Conservation (phyloP, 2,329 filamentous ascomycete species). For the Penicillium frequentans region DNA sequence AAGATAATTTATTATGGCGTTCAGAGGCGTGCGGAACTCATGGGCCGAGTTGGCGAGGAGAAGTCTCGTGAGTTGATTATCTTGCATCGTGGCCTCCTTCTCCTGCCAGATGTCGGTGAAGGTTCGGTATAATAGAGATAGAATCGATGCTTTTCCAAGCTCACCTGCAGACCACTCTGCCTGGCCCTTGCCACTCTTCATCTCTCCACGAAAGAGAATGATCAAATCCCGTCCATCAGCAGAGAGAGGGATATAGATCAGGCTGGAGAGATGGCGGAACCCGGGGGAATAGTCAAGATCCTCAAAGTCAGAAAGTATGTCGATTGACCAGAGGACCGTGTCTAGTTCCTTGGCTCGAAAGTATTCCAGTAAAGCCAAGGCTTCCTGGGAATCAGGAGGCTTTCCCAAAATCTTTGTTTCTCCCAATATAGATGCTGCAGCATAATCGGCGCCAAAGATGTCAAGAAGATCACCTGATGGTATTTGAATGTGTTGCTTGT, state of each 20-base stretch:
- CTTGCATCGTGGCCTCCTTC: conserved; percentile 79
- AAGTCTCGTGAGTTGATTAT: conserved; percentile 73
- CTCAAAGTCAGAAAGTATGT: conserved; percentile 72
- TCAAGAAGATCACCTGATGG: conserved; percentile 80
- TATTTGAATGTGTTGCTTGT: conserved; percentile 78
- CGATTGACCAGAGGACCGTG: conserved; percentile 72
- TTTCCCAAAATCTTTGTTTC: conserved; percentile 81
- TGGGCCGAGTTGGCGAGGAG: conserved; percentile 85
- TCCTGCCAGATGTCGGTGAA: conserved; percentile 92
- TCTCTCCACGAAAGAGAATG: conserved; percentile 76
- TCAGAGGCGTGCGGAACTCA: conserved; percentile 83
- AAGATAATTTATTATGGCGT: conserved; percentile 93
- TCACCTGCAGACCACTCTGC: conserved; percentile 86
- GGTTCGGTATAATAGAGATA: conserved; percentile 80
- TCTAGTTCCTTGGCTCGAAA: conserved; percentile 71
- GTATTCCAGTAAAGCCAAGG: conserved; percentile 79
- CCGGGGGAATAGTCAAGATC: conserved; percentile 77
- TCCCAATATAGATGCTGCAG: conserved; percentile 74
- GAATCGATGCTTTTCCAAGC: conserved; percentile 79
- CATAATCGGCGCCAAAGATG: conserved; percentile 82
- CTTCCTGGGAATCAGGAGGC: conserved; percentile 74
- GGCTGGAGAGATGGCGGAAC: conserved; percentile 71
- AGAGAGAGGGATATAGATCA: conserved; percentile 78
- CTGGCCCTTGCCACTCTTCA: conserved; percentile 41
- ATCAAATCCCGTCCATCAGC: conserved; percentile 77